Percentiles rank a stretch among this genome's conserved stretches.
These are phyloP conservation scores for Leptodermis oblonga DNA, from an alignment of 257 asterid genomes.

Conservation along the genomic window DNA sequence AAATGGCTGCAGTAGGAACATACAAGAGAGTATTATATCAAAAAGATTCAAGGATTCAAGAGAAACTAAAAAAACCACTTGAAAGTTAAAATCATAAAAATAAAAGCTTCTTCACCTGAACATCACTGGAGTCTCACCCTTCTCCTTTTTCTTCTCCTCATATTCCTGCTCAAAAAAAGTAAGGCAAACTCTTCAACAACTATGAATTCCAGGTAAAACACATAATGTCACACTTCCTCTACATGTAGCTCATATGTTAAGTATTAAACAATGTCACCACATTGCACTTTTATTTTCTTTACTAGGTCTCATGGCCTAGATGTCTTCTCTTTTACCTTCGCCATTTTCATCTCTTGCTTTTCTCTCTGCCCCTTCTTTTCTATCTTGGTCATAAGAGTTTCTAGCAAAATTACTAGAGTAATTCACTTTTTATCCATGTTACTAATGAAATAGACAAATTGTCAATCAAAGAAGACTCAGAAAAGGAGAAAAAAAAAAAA, in stretches of 20 bases:
- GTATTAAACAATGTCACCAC: neutral
- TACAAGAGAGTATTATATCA: conserved; percentile 14
- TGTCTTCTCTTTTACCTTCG: neutral
- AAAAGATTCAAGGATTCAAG: neutral
- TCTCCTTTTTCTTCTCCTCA: conserved; percentile 82
- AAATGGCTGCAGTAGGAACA: conserved; percentile 74
- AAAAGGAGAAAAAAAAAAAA: no score
- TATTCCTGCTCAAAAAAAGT: conserved; percentile 55
- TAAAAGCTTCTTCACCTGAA: conserved; percentile 62
- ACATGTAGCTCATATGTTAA: neutral
- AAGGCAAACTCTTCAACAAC: conserved; percentile 5
- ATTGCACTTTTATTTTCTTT: neutral
- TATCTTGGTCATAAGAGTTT: neutral
- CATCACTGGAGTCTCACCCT: conserved; percentile 98
- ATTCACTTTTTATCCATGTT: neutral
- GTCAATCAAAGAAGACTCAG: neutral
- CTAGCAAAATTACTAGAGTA: neutral
- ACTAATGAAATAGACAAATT: neutral
- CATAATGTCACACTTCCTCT: neutral
- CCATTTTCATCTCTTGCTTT: neutral
- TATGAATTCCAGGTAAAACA: neutral
- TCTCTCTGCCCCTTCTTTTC: neutral
- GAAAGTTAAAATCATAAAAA: neutral
- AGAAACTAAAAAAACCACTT: neutral
- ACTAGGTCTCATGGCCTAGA: neutral